A percentile compares a stretch with the other conserved stretches of the same genome.
These are phyloP conservation scores for Byssoonygena ceratinophila DNA, from an alignment of 2,329 filamentous ascomycete genomes.

Conservation along the genomic window DNA sequence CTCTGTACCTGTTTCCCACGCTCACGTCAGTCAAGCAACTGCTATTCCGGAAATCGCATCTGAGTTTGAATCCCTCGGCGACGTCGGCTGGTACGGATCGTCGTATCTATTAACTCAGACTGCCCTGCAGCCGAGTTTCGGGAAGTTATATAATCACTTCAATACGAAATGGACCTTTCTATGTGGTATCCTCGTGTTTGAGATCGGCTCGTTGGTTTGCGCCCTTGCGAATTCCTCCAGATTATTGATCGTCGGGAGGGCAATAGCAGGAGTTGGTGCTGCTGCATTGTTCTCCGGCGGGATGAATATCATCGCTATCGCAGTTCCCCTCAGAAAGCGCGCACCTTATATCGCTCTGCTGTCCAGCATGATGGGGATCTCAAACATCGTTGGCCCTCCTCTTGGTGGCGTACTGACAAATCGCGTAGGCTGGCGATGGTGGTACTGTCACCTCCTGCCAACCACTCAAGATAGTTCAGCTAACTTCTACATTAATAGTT, in stretches of 20 bases:
- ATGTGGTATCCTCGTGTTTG: slow-evolving; percentile 23
- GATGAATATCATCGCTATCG: slow-evolving; percentile 18
- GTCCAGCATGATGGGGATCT: slow-evolving; percentile 13
- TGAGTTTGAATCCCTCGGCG: slow-evolving; percentile 27
- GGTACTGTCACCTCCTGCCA: not conserved
- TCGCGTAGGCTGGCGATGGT: slow-evolving; percentile 16
- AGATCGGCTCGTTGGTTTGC: slow-evolving; percentile 19
- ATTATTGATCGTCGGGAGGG: slow-evolving; percentile 20
- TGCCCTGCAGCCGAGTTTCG: slow-evolving; percentile 24
- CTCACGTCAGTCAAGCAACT: slow-evolving; percentile 17
- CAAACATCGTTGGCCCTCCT: slow-evolving; percentile 15
- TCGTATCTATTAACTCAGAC: slow-evolving; percentile 25
- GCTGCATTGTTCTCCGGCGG: slow-evolving; percentile 33
- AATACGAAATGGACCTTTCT: slow-evolving; percentile 29
- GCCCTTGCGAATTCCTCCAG: slow-evolving; percentile 12
- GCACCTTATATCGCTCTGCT: slow-evolving; percentile 13
- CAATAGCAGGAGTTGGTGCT: slow-evolving; percentile 32
- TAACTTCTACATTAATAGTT: slow-evolving; percentile 4
- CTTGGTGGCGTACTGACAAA: slow-evolving; percentile 14
- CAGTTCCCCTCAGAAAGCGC: slow-evolving; percentile 12
- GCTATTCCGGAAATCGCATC: slow-evolving; percentile 29
- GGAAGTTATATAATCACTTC: slow-evolving; percentile 36
- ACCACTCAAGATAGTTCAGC: not conserved
- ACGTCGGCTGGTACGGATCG: slow-evolving; percentile 31
- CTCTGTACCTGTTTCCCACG: not conserved